Conservation (phyloP, 2,329 filamentous ascomycete genomes). For the Xylaria sp. region DNA sequence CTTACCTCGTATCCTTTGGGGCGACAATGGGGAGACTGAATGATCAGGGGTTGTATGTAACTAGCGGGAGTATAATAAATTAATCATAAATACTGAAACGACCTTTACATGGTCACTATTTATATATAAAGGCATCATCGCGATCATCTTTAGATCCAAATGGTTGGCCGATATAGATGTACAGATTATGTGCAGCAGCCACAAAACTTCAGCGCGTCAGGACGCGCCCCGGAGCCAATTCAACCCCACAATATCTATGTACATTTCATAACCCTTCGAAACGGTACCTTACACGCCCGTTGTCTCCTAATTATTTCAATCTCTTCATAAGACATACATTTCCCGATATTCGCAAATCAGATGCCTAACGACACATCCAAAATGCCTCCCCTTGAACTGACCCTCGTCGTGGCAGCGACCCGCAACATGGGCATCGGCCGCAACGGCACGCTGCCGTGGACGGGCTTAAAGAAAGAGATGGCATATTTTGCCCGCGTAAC, state of each 20-base stretch:
- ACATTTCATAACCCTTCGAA: neutral
- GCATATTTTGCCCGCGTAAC: slow-evolving; percentile 93
- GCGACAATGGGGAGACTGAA: neutral
- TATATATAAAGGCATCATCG: neutral
- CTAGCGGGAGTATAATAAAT: neutral
- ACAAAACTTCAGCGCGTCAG: slow-evolving; percentile 27
- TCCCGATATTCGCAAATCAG: neutral
- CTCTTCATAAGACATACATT: neutral
- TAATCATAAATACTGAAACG: too few relatives aligned
- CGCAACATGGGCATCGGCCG: slow-evolving; percentile 88
- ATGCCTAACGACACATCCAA: slow-evolving; percentile 26
- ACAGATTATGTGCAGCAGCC: neutral
- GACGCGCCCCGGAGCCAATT: slow-evolving; percentile 14
- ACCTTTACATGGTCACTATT: too few relatives aligned
- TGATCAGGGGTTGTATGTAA: neutral
- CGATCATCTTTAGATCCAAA: neutral
- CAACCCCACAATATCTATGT: slow-evolving; percentile 15
- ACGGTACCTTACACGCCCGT: neutral
- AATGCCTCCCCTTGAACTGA: slow-evolving; percentile 67
- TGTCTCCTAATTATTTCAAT: neutral
- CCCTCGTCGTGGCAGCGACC: slow-evolving; percentile 95
- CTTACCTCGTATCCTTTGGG: neutral
- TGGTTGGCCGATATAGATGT: neutral
- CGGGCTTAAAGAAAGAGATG: slow-evolving; percentile 89
- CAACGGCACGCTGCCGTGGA: slow-evolving; percentile 86